These are phyloP conservation scores for Dactylellina leptospora DNA, from an alignment of 2,329 filamentous ascomycete genomes.

Conservation along the genomic window DNA sequence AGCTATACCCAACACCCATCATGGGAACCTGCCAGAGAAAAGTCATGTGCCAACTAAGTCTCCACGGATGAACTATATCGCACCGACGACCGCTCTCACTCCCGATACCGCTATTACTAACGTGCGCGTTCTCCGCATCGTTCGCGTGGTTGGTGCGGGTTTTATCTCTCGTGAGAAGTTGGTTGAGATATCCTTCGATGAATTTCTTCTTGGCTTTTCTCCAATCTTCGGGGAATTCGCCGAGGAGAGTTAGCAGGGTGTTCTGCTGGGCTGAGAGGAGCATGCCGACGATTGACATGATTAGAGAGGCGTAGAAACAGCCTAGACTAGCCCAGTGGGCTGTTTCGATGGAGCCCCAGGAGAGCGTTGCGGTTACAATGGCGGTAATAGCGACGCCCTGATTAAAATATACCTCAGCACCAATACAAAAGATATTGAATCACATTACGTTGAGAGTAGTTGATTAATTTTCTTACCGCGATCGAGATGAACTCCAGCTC, in stretches of 20 bases:
- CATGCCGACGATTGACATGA: conserved; percentile 31
- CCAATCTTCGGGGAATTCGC: conserved; percentile 29
- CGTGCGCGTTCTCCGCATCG: background rate
- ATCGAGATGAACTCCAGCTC: conserved; percentile 29
- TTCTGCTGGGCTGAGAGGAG: conserved; percentile 27
- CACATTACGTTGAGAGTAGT: too few relatives aligned
- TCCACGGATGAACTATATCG: conserved; percentile 13
- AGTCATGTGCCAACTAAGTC: conserved; percentile 33
- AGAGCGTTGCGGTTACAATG: conserved; percentile 24
- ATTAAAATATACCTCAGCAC: background rate
- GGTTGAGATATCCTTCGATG: conserved; percentile 22
- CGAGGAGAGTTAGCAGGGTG: conserved; percentile 21
- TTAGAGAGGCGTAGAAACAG: conserved; percentile 25
- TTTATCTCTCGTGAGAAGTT: conserved; percentile 15
- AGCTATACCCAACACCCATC: conserved; percentile 36
- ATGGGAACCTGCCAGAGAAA: conserved; percentile 36
- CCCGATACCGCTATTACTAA: too few relatives aligned
- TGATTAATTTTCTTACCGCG: conserved; percentile 1
- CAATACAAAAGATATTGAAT: too few relatives aligned
- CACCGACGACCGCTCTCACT: conserved; percentile 2
- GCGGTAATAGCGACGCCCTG: conserved; percentile 25
- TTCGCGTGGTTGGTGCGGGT: background rate
- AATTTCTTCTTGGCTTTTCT: conserved; percentile 17
- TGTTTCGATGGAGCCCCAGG: conserved; percentile 3
- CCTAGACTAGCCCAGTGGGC: conserved; percentile 14